Evolutionary conservation across 1,284 basidiomycete species (phyloP).

Genomic region (Cerioporus squamosus): DNA sequence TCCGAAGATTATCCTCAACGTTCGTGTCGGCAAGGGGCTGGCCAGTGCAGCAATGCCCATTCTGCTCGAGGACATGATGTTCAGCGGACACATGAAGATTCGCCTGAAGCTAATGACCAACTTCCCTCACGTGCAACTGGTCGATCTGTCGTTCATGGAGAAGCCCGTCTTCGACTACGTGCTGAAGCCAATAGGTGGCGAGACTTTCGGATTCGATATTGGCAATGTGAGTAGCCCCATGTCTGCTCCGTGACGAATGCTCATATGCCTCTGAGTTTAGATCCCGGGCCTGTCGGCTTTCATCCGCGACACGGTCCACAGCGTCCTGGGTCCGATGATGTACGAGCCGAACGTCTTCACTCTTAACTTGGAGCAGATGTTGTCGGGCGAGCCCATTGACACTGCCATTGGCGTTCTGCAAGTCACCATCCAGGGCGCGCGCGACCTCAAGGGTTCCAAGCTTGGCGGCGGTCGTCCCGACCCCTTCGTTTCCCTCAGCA

Average conservation of each 20-base stretch:
- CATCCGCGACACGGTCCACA: slow-evolving; percentile 92
- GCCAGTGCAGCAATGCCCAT: slow-evolving; percentile 86
- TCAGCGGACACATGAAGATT: slow-evolving; percentile 85
- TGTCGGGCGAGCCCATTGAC: slow-evolving; percentile 91
- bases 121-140: slow-evolving; percentile 92
- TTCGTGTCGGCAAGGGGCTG: slow-evolving; percentile 89
- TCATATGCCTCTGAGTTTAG: slow-evolving; percentile 46
- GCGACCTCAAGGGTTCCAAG: slow-evolving; percentile 73
- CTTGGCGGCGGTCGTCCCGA: slow-evolving; percentile 96
- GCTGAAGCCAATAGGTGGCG: slow-evolving; percentile 94
- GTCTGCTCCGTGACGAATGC: not conserved
- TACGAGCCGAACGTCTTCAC: slow-evolving; percentile 93
- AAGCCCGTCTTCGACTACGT: slow-evolving; percentile 96
- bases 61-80: slow-evolving; percentile 91
- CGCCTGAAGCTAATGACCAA: slow-evolving; percentile 89
- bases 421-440: slow-evolving; percentile 81
- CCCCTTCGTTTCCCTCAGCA: slow-evolving; percentile 81
- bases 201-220: slow-evolving; percentile 92
- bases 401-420: slow-evolving; percentile 92
- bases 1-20: slow-evolving; percentile 90
- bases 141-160: slow-evolving; percentile 91
- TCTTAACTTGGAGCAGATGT: slow-evolving; percentile 93
- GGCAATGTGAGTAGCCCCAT: slow-evolving; percentile 59
- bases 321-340: slow-evolving; percentile 90
- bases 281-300: slow-evolving; percentile 92